Base-by-base conservation (phyloP, 208 protist species). In the Trypanosoma mega region DNA sequence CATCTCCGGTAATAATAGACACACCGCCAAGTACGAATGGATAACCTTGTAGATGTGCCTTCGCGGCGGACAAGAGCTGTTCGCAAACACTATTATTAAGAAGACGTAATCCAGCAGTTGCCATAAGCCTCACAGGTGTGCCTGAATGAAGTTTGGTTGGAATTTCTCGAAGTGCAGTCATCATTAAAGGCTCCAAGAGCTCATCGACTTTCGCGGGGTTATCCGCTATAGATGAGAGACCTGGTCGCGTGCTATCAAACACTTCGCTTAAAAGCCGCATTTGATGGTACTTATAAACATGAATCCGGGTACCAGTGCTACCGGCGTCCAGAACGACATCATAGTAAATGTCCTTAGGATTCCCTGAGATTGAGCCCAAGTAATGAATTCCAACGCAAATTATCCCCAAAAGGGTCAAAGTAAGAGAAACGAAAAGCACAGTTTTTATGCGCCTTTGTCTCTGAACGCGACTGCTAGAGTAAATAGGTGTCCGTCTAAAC, bases 251-350 rank as follows among this genome's bases (percentile, higher is more conserved):
- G 0, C 74, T 74, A 33, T 73, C 31, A 49, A 75, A 82, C 51
- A 58, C 54, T 49, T 92, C 85, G 3, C 21, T 31, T 7, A 70
- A 9, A 2, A 92, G 74, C 4, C 64, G 37, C 20, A 78, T 30
- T 21, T 74, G 50, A 24, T 56, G 26, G 41, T 77, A 91, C 39
- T 74, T 52, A 53, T 85, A 87, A 21, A 91, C 51, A 53, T 91
- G 75, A 29, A 86, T 67, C 26, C 84, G 76, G 0, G 78, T 81
- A 31, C 84, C 84, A n/a, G 78, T 87, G 57, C 80, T 87, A 51
- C 84, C 84, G 1, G 84, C 84, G 53, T 91, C 84, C 18, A 91
- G 62, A 1, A 91, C 66, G 20, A 87, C 54, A 44, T 87, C 84
- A 47, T 74, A 91, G 0, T 76, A 39, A 18, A 59, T 61, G 11